These are phyloP conservation scores for Limtongia smithiae DNA, from an alignment of 805 yeast species.

Conservation along the genomic window DNA sequence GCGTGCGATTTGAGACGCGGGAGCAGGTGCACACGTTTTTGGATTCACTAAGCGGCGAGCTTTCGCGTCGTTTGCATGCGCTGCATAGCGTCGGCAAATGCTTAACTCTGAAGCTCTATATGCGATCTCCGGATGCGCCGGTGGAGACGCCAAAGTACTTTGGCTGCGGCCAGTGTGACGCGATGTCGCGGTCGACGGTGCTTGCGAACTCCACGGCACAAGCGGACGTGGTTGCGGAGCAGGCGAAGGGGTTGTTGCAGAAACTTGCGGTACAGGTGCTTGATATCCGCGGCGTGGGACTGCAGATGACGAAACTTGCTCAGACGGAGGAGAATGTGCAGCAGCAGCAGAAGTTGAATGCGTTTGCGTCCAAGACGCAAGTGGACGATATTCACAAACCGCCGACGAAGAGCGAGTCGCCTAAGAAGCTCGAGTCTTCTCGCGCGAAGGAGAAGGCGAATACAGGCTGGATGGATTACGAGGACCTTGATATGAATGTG, in stretches of 20 bases:
- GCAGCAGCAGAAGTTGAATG: not conserved
- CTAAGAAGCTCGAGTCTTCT: too few species aligned
- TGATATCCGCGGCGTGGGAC: slow-evolving; percentile 76
- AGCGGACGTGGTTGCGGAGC: slow-evolving; percentile 57
- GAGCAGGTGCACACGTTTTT: slow-evolving; percentile 65
- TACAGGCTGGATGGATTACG: too few species aligned
- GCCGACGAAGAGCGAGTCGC: too few species aligned
- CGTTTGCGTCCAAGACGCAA: not conserved
- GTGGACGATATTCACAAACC: not conserved
- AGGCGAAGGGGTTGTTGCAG: slow-evolving; percentile 54
- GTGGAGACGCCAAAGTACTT: slow-evolving; percentile 70
- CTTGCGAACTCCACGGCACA: slow-evolving; percentile 62
- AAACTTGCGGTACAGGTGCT: slow-evolving; percentile 55
- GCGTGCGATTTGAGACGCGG: slow-evolving; percentile 65
- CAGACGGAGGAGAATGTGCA: not conserved
- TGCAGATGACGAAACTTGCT: slow-evolving; percentile 57
- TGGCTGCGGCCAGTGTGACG: slow-evolving; percentile 81
- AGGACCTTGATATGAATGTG: too few species aligned
- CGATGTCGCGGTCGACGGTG: slow-evolving; percentile 53
- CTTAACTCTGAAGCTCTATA: slow-evolving; percentile 63
- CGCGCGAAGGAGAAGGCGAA: too few species aligned
- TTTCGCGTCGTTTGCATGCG: slow-evolving; percentile 50
- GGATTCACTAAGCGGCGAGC: slow-evolving; percentile 53
- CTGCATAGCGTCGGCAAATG: slow-evolving; percentile 51
- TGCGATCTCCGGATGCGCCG: slow-evolving; percentile 64